Evolutionary conservation across 108 stramenopile genomes (phyloP), one percentile per base, ranked within the genome.

Genomic region (Nitzschia sp.): DNA sequence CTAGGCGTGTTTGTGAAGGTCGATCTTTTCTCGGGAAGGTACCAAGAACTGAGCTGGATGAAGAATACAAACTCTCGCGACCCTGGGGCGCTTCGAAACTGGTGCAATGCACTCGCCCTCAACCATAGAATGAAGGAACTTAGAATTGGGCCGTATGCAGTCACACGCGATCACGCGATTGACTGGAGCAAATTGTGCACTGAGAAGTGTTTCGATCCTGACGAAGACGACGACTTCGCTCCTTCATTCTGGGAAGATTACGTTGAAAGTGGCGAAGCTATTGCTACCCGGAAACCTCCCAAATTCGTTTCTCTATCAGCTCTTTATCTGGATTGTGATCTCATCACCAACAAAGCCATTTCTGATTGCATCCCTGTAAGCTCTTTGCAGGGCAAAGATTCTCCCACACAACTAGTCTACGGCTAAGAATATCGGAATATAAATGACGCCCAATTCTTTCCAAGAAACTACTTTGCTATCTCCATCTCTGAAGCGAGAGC

Each of bases 21-120:
- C 22, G 82, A 79, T 44, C 46, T 90, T 1, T 76, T 77, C 45
- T 58, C 76, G 56, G 80, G 85, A 36, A 59, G 55, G 5, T 85
- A 81, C 53, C 56, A 76, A 52, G 88, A 90, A 57, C n/a, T 81
- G 22, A 66, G 81, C 41, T 90, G 88, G 88, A 80, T 90, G 15
- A 69, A 80, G 33, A 69, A 73, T 58, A 53, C 67, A 30, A 62
- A 45, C 13, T 57, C 56, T 11, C 47, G 34, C 8, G 72, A 76
- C 33, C 22, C 52, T 28, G 8, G 34, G 9, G 47, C 53, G 11
- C 72, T 85, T 58, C 69, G 75, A 44, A 45, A 48, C 26, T 90
- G 88, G 88, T 85, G 79, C 69, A 67, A 76, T 38, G 58, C 65
- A 2, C 69, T 87, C 25, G 80, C 85, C 3, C 54, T 87, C 55